Evolutionary conservation across 352 stramenopile species (phyloP).

Genomic region (Phytophthora crassamura): DNA sequence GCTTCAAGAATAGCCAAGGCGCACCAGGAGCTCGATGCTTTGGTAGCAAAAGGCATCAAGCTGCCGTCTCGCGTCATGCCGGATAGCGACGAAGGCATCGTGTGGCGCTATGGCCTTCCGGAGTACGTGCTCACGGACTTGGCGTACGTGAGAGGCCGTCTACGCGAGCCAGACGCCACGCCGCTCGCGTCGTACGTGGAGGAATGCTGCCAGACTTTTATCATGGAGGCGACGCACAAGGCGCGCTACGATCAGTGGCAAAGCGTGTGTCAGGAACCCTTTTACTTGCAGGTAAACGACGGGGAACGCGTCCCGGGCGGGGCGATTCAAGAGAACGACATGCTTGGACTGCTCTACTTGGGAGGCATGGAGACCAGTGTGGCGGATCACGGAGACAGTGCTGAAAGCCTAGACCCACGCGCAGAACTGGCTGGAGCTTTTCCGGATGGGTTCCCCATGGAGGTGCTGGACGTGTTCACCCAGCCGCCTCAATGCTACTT

Average conservation of each 20-base stretch:
- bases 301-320: constrained; percentile 45
- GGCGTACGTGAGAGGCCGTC: constrained; percentile 69
- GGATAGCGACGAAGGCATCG: constrained; percentile 32
- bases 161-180: constrained; percentile 59
- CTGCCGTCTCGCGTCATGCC: constrained; percentile 55
- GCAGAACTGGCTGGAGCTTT: constrained; percentile 70
- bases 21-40: constrained; percentile 61
- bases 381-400: constrained; percentile 39
- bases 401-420: constrained; percentile 56
- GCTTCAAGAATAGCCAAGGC: constrained; percentile 65
- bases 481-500: constrained; percentile 82
- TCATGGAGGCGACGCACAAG: constrained; percentile 85
- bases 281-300: constrained; percentile 83
- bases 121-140: constrained; percentile 84
- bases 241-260: constrained; percentile 62
- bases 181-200: constrained; percentile 78
- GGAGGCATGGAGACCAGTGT: constrained; percentile 44
- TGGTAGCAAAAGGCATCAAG: constrained; percentile 62
- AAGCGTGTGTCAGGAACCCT: constrained; percentile 62
- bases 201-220: constrained; percentile 78
- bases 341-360: constrained; percentile 76
- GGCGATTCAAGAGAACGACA: constrained; percentile 60
- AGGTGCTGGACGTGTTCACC: constrained; percentile 82
- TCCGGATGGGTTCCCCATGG: constrained; percentile 79
- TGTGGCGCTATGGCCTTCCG: constrained; percentile 71